Conservation (phyloP, 169 alveolate species). For the Plasmodium vivax region DNA sequence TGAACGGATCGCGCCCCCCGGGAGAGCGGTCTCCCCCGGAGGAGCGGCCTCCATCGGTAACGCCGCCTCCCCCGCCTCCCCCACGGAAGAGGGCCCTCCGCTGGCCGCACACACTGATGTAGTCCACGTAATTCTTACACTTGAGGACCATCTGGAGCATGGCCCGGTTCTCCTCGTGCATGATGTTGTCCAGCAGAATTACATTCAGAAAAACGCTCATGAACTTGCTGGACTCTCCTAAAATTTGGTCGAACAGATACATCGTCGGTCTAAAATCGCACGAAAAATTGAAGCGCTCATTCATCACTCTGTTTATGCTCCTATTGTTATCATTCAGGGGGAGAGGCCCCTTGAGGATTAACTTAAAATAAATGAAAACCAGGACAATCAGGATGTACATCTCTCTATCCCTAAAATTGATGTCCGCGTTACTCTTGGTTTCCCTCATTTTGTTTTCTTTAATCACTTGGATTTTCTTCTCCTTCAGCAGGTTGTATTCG, state of each 20-base stretch:
- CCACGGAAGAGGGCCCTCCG: neutral
- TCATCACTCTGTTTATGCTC: constrained; percentile 50
- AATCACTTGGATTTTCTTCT: constrained; percentile 33
- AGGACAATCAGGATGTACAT: constrained; percentile 53
- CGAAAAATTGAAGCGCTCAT: constrained; percentile 40
- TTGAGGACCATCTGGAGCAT: constrained; percentile 1
- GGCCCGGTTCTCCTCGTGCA: constrained; percentile 58
- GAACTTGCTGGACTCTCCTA: constrained; percentile 69
- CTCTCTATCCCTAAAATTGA: constrained; percentile 59
- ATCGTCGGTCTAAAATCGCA: constrained; percentile 72
- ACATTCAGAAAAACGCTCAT: constrained; percentile 40
- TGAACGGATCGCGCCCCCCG: neutral
- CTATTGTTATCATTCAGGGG: constrained; percentile 46
- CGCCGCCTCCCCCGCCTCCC: neutral
- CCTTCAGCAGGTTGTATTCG: constrained; percentile 42
- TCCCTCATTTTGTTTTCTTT: constrained; percentile 62
- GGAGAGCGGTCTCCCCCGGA: too few relatives aligned
- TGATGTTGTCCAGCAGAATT: constrained; percentile 57
- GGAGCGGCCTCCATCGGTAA: neutral
- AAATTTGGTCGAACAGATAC: constrained; percentile 58
- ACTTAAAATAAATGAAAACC: constrained; percentile 66
- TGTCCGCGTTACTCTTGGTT: constrained; percentile 48
- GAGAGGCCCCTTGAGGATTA: constrained; percentile 61
- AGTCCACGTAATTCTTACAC: constrained; percentile 33
- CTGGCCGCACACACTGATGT: constrained; percentile 25